Conservation (phyloP, 495 filamentous ascomycete species). For the Astrothelium subdiscretum region DNA sequence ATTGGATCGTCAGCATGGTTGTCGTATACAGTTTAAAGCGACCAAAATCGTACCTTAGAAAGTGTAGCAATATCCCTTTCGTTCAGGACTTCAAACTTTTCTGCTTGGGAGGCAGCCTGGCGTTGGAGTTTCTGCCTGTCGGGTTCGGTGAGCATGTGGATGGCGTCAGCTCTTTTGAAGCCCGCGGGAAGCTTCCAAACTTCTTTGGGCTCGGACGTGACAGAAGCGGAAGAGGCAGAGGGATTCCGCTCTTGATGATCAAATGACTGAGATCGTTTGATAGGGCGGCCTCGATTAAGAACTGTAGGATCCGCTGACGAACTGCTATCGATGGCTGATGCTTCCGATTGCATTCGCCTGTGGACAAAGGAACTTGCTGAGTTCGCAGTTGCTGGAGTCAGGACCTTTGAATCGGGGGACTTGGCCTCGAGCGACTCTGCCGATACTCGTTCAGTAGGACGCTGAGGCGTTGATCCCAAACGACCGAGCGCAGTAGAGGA, state of each 20-base stretch:
- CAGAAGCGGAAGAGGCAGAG: constrained; percentile 23
- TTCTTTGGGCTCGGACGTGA: constrained; percentile 15
- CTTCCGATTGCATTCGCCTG: constrained; percentile 43
- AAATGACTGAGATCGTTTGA: constrained; percentile 32
- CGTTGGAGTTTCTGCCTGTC: constrained; percentile 46
- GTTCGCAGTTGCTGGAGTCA: constrained; percentile 7
- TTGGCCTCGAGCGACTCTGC: background rate
- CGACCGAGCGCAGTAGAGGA: background rate
- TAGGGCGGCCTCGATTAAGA: constrained; percentile 47
- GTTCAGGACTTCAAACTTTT: constrained; percentile 55
- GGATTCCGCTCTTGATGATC: constrained; percentile 10
- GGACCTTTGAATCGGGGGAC: constrained; percentile 5
- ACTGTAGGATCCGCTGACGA: constrained; percentile 27
- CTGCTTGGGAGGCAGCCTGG: constrained; percentile 52
- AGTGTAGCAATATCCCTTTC: constrained; percentile 55
- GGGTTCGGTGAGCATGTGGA: constrained; percentile 30
- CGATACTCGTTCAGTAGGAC: background rate
- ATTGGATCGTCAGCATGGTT: background rate
- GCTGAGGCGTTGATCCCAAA: background rate
- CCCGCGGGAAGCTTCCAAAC: constrained; percentile 43
- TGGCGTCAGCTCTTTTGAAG: constrained; percentile 41
- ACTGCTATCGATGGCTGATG: constrained; percentile 5
- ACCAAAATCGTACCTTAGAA: constrained; percentile 38
- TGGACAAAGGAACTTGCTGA: constrained; percentile 21
- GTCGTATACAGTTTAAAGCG: constrained; percentile 5